Evolutionary conservation across 768 basidiomycete species (phyloP), one percentile per base, ranked within the genome.

Genomic region (Phylloporus rhodoxanthus): DNA sequence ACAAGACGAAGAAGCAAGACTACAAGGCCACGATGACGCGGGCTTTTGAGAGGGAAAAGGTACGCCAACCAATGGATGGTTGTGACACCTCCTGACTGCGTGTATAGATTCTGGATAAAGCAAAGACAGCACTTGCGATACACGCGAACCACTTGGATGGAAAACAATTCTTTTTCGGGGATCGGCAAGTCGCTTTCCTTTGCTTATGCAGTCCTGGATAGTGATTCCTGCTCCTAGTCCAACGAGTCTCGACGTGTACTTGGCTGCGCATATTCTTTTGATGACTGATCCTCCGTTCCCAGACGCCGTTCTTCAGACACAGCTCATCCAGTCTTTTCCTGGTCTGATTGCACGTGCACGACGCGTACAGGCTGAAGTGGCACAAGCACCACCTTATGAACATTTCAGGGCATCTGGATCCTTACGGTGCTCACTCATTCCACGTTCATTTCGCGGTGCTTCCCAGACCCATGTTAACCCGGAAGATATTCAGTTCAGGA

Each of bases 241-340:
- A 11, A 80, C 84, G 1, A 74, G 76, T 5, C 64, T 89, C 15
- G 89, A 91, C 53, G 62, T 85, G 20, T 61, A 80, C 32, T 67
- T 90, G 17, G 84, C 88, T 15, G 77, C 87, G 6, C 84, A 88
- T 53, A 70, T 84, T 23, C 72, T 87, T 28, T 70, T 88, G 28
- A 67, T 90, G 4, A 52, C 74, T 4, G 66, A 75, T 39, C 77
- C 82, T 5, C 76, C 79, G 32, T 83, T 82, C 48, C 81, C 85
- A 1, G 81, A 88, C 55, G 67, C 79, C 3, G 62, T 81, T 14
- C 53, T 91, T 8, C 72, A 76, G 58, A 70, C 72, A 52, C 72
- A 85, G 3, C 61, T 89, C 8, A 59, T 58, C 2, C 75, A 77
- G 6, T 74, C 76, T 4, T 88, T 82, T 60, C 76, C 84, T 1